These are phyloP conservation scores for Skeletonema grethae DNA, from an alignment of 108 stramenopile species.

Conservation along the genomic window DNA sequence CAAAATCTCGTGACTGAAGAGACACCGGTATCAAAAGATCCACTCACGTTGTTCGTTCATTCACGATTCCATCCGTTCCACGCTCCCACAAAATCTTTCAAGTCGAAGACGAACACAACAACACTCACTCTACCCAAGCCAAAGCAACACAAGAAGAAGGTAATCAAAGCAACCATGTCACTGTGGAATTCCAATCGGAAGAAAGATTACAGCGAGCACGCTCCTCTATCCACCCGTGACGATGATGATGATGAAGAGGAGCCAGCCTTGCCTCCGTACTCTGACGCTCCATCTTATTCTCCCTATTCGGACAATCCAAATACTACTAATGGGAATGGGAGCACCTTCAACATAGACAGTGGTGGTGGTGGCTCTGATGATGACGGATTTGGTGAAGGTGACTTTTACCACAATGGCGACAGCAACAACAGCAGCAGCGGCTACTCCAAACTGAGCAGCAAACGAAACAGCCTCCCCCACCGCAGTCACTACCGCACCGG, in stretches of 20 bases:
- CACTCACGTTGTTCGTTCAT: no score
- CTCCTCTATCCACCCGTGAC: slow-evolving; percentile 17
- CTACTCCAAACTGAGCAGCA: not conserved
- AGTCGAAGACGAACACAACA: no score
- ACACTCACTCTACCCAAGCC: no score
- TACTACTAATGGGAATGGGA: not conserved
- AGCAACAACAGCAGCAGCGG: no score
- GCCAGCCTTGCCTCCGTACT: slow-evolving; percentile 12
- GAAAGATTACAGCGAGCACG: slow-evolving; percentile 12
- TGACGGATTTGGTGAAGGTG: not conserved
- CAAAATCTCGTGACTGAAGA: no score
- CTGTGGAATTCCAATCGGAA: not conserved
- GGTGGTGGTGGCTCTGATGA: not conserved
- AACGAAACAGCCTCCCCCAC: not conserved
- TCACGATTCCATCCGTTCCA: no score
- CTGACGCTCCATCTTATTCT: no score
- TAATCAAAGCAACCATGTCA: not conserved
- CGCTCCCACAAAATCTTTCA: no score
- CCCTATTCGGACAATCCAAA: not conserved
- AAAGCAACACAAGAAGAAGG: no score
- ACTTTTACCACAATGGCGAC: not conserved
- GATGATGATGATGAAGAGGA: slow-evolving; percentile 17
- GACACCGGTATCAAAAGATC: no score
- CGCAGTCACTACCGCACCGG: slow-evolving; percentile 4
- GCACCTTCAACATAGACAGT: not conserved